Evolutionary conservation across 2,329 filamentous ascomycete species (phyloP).

Genomic region (Rutstroemia sp.): DNA sequence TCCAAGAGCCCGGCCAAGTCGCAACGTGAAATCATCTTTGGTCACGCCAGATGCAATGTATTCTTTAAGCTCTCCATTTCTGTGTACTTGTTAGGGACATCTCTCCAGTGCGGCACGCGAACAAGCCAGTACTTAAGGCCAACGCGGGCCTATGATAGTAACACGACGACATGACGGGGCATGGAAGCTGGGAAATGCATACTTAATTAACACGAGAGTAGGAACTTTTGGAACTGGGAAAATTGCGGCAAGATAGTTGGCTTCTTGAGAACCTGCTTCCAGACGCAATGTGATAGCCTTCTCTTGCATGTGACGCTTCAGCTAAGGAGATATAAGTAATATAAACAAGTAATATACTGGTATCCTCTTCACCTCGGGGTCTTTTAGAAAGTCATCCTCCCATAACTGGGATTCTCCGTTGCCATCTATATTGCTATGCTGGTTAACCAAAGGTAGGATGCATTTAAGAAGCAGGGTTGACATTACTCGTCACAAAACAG

Average conservation of each 20-base stretch:
- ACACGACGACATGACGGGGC: not conserved
- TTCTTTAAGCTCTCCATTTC: constrained; percentile 69
- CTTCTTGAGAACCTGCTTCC: constrained; percentile 67
- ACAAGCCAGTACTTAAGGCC: not conserved
- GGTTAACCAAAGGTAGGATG: no score
- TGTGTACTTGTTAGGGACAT: constrained; percentile 23
- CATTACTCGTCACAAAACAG: constrained; percentile 72
- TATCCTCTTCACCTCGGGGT: constrained; percentile 42
- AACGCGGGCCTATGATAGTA: not conserved
- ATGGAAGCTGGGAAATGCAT: constrained; percentile 21
- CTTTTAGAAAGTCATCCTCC: constrained; percentile 61
- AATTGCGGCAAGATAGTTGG: constrained; percentile 72
- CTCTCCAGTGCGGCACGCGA: not conserved
- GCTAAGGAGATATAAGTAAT: constrained; percentile 31
- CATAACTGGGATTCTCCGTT: constrained; percentile 61
- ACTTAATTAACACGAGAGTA: constrained; percentile 72
- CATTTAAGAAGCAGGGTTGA: not conserved
- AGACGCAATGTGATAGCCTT: constrained; percentile 66
- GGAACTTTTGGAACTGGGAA: constrained; percentile 76
- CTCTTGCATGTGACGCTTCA: constrained; percentile 47
- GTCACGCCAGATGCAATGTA: constrained; percentile 60
- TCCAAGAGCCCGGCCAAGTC: constrained; percentile 38
- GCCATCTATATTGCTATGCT: constrained; percentile 45
- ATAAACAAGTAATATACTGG: not conserved
- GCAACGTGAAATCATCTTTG: constrained; percentile 58